These are phyloP conservation scores for Lagerstroemia speciosa DNA, from an alignment of 345 rosid genomes.

Conservation along the genomic window DNA sequence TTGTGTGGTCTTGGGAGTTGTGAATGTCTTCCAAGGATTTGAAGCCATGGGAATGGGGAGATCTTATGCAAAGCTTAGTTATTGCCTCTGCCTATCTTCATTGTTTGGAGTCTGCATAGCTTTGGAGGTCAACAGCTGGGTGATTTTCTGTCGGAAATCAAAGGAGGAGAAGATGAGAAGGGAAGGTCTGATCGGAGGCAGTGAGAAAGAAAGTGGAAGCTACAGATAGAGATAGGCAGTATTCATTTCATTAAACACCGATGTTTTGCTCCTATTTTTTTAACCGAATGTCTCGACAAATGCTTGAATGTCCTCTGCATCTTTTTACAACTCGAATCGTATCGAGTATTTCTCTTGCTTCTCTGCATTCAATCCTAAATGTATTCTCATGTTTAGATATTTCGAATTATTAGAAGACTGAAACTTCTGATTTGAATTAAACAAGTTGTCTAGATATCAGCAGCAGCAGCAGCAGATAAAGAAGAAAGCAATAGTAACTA, in stretches of 20 bases:
- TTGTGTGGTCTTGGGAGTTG: conserved; percentile 86
- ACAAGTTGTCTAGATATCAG: background rate
- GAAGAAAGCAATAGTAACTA: too few species aligned
- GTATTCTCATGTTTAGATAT: background rate
- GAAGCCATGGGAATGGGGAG: conserved; percentile 74
- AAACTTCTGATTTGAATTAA: background rate
- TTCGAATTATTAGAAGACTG: background rate
- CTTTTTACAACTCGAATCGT: background rate
- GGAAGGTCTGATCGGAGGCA: conserved; percentile 49
- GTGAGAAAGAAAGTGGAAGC: conserved; percentile 37
- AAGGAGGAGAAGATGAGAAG: conserved; percentile 88
- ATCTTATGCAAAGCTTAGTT: conserved; percentile 60
- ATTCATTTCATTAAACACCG: background rate
- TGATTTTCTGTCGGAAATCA: conserved; percentile 79
- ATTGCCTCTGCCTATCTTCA: conserved; percentile 67
- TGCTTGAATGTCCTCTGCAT: background rate
- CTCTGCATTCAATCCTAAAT: background rate
- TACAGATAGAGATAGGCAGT: background rate
- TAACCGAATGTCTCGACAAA: background rate
- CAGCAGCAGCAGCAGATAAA: background rate
- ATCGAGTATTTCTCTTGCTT: background rate
- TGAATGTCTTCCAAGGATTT: conserved; percentile 91
- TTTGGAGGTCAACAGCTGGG: conserved; percentile 93
- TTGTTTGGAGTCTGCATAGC: conserved; percentile 71
- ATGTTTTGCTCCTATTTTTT: background rate